Base-by-base conservation (phyloP, 495 filamentous ascomycete species). In the Aspergillus sclerotioniger region DNA sequence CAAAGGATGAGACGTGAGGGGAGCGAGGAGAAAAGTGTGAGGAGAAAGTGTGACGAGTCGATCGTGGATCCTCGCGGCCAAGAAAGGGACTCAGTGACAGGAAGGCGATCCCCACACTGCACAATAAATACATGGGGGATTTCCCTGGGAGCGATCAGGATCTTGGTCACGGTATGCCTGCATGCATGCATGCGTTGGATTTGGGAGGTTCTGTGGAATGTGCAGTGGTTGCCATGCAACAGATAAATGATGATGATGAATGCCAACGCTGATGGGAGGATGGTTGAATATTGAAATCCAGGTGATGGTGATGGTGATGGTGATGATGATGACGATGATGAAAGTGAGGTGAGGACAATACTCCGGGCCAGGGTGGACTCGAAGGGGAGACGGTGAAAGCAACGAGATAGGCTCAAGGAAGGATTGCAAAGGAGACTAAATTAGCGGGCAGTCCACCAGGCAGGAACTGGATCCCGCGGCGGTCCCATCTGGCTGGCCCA, bases 1-100 rank as follows among this genome's bases (percentile, higher is more conserved):
- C 20, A 17, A 21, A 46, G 43, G 19, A n/a, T 19, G 21, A 16
- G 57, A 63, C 17, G 56, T 53, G 63, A 62, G 55, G 58, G 44
- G 58, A 64, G 57, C 62, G 47, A 61, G 37, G 44, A 56, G 25
- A 43, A 51, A 55, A 61, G 62, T 60, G 62, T 57, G 57, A 58
- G 48, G 57, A 60, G 56, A 20, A 33, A 63, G 65, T 71, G 65
- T 75, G 70, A 75, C 61, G 57, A 67, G 67, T 73, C 70, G 54
- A 62, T 57, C 50, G 49, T 53, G 46, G 44, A 57, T 51, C 54
- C 21, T 47, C 43, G 33, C 39, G 41, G 65, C 62, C 61, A 66
- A 64, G 58, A 56, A 53, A 51, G 60, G 57, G 57, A 60, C 55
- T 56, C 48, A 54, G 29, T 58, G 58, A 60, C 62, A 60, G 43